A percentile compares a stretch with the other conserved stretches of the same genome.
These are phyloP conservation scores for Platanthera guangdongensis DNA, from an alignment of 106 monocot species.

Conservation along the genomic window DNA sequence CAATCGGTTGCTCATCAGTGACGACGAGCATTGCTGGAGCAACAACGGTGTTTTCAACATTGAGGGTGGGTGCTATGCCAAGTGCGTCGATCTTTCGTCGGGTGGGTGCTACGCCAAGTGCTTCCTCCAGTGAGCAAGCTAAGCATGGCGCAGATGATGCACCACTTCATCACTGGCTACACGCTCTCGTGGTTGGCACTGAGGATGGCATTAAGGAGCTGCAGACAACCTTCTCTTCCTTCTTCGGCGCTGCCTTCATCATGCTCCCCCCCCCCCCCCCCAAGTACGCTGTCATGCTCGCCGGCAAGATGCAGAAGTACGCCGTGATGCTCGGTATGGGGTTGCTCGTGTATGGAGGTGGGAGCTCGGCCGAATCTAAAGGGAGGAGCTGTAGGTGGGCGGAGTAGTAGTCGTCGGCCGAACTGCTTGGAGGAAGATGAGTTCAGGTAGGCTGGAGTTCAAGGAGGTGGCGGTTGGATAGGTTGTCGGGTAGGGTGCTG, in stretches of 20 bases:
- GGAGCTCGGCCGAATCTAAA: too few relatives aligned
- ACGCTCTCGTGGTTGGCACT: slow-evolving; percentile 42
- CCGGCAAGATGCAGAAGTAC: slow-evolving; percentile 42
- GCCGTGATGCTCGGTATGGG: slow-evolving; percentile 13
- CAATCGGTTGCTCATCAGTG: slow-evolving; percentile 58
- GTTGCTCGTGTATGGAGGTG: too few relatives aligned
- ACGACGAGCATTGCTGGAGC: slow-evolving; percentile 84
- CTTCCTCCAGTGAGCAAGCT: slow-evolving; percentile 49
- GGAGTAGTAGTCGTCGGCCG: too few relatives aligned
- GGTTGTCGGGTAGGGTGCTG: too few relatives aligned
- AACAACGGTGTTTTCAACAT: slow-evolving; percentile 74
- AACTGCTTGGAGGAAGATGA: too few relatives aligned
- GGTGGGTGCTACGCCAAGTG: slow-evolving; percentile 45
- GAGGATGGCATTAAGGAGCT: slow-evolving; percentile 51
- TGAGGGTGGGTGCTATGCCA: slow-evolving; percentile 91
- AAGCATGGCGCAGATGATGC: slow-evolving; percentile 49
- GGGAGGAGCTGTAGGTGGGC: too few relatives aligned
- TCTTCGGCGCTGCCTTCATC: slow-evolving; percentile 43
- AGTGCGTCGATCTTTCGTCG: slow-evolving; percentile 56
- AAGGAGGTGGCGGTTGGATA: too few relatives aligned
- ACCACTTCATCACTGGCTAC: slow-evolving; percentile 56
- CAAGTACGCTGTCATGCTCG: slow-evolving; percentile 41
- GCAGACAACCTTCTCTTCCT: slow-evolving; percentile 46
- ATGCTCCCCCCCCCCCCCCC: slow-evolving; percentile 50
- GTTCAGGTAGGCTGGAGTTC: too few relatives aligned